Evolutionary conservation across 2,329 filamentous ascomycete species (phyloP).

Genomic region (Arthrinium phaeospermum): DNA sequence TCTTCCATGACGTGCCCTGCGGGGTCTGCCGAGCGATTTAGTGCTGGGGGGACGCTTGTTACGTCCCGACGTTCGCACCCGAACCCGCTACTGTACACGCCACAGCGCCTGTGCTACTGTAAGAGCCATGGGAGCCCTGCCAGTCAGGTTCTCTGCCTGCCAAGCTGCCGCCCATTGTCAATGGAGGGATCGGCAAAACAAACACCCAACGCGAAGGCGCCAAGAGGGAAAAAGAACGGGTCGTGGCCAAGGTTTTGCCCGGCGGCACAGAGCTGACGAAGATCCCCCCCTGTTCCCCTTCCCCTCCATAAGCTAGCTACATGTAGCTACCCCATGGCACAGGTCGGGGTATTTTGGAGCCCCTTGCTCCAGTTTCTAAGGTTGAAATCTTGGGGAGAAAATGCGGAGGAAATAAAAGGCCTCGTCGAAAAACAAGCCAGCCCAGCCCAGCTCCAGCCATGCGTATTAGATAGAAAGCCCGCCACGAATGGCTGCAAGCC

Average conservation of each 20-base stretch:
- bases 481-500: background rate
- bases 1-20: background rate
- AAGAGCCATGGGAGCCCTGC: background rate
- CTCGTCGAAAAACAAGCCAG: background rate
- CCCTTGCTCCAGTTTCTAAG: constrained; percentile 17
- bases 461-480: background rate
- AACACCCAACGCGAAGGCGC: background rate
- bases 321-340: constrained; percentile 17
- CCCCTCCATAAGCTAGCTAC: background rate
- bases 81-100: constrained; percentile 7
- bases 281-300: background rate
- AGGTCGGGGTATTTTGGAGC: constrained; percentile 3
- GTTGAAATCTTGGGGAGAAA: constrained; percentile 1
- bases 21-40: background rate
- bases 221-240: background rate
- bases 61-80: background rate
- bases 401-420: constrained; percentile 1
- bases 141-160: background rate
- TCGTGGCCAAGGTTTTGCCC: constrained; percentile 1
- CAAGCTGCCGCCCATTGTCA: too few species aligned
- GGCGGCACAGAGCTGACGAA: constrained; percentile 4
- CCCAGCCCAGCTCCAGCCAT: background rate
- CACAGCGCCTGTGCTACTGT: background rate
- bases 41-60: background rate
- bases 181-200: constrained; percentile 17